Evolutionary conservation across 257 asterid species (phyloP).

Genomic region (Capsicum baccatum): DNA sequence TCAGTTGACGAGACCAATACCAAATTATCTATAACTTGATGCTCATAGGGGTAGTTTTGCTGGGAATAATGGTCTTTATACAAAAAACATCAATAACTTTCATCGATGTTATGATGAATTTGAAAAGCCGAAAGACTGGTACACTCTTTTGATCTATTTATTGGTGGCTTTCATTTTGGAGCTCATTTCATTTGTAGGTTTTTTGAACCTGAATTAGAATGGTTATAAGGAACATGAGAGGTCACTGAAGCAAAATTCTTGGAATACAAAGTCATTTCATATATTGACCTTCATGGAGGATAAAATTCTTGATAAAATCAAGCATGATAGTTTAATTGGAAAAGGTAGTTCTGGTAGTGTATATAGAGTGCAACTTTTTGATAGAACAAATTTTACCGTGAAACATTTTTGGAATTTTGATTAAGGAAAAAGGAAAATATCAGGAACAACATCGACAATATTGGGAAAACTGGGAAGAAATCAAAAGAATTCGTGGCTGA

Average conservation of each 20-base stretch:
- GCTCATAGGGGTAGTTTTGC: conserved; percentile 73
- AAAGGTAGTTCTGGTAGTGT: conserved; percentile 52
- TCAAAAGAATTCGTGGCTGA: conserved; percentile 70
- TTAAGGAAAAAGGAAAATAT: too few relatives aligned
- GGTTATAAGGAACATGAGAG: conserved; percentile 35
- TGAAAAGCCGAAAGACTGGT: conserved; percentile 38
- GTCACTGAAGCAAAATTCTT: conserved; percentile 64
- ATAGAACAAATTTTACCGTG: conserved; percentile 63
- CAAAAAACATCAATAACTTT: conserved; percentile 49
- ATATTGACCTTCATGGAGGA: conserved; percentile 65
- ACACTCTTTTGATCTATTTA: conserved; percentile 47
- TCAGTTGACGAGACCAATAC: conserved; percentile 61
- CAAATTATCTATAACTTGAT: conserved; percentile 55
- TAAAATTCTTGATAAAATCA: conserved; percentile 73
- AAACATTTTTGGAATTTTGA: conserved; percentile 21
- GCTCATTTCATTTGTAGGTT: conserved; percentile 22
- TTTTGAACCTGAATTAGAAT: conserved; percentile 49
- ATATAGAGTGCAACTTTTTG: conserved; percentile 48
- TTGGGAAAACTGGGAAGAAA: conserved; percentile 44
- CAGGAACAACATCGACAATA: conserved; percentile 42
- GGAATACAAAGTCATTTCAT: conserved; percentile 80
- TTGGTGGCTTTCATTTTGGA: conserved; percentile 34
- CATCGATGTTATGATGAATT: conserved; percentile 49
- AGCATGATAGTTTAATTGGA: conserved; percentile 54
- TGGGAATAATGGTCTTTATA: conserved; percentile 71